Conservation (phyloP, 2,329 filamentous ascomycete genomes). For the Coniella lustricola region DNA sequence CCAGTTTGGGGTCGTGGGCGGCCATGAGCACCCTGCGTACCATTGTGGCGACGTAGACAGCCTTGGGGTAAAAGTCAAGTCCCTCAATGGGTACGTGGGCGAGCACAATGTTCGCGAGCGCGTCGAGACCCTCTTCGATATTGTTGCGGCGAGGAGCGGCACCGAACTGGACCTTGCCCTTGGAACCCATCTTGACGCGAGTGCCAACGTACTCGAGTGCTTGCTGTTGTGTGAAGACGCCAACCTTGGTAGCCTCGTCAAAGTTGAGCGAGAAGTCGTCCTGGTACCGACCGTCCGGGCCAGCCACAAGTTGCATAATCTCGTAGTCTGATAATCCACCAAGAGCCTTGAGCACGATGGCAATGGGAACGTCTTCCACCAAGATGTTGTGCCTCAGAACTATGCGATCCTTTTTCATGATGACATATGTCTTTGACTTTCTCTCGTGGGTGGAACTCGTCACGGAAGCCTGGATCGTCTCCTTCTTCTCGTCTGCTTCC, state of each 20-base stretch:
- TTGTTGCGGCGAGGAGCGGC: constrained; percentile 64
- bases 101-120: constrained; percentile 85
- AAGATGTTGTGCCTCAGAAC: constrained; percentile 88
- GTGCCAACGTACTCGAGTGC: constrained; percentile 87
- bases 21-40: constrained; percentile 93
- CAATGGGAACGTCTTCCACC: constrained; percentile 88
- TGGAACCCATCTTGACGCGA: constrained; percentile 79
- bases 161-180: constrained; percentile 46
- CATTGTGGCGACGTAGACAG: constrained; percentile 95
- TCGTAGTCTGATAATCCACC: constrained; percentile 92
- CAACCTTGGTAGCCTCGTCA: constrained; percentile 77
- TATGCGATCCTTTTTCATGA: constrained; percentile 88
- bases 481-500: constrained; percentile 86
- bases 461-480: constrained; percentile 88
- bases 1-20: constrained; percentile 76
- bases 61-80: constrained; percentile 94
- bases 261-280: constrained; percentile 95
- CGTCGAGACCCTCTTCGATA: constrained; percentile 87
- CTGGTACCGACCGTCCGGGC: constrained; percentile 80
- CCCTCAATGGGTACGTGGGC: constrained; percentile 89
- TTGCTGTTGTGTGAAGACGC: constrained; percentile 88
- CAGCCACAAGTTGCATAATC: constrained; percentile 85
- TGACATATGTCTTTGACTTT: constrained; percentile 95
- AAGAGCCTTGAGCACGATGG: constrained; percentile 86
- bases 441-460: constrained; percentile 96